Conservation (phyloP, 495 filamentous ascomycete genomes). For the Talaromyces liani region DNA sequence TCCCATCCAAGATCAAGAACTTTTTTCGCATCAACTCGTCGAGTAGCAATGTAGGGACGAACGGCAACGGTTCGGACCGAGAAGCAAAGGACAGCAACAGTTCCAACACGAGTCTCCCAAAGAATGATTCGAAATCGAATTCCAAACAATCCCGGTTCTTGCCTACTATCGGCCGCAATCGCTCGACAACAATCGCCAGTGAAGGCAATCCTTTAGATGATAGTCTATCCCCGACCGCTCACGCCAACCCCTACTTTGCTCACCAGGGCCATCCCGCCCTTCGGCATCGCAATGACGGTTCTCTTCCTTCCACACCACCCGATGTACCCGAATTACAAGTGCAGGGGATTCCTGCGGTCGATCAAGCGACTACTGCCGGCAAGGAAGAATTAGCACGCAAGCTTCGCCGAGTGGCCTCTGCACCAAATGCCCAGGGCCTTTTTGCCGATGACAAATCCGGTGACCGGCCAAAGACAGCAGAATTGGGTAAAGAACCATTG, state of each 20-base stretch:
- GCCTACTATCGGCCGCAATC: constrained; percentile 65
- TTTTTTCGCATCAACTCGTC: constrained; percentile 93
- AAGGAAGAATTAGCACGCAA: constrained; percentile 93
- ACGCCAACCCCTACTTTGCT: constrained; percentile 94
- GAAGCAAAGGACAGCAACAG: constrained; percentile 17
- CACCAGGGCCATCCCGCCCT: constrained; percentile 92
- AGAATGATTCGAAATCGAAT: constrained; percentile 53
- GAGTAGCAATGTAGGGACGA: constrained; percentile 41
- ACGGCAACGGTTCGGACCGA: constrained; percentile 36
- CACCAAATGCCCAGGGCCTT: constrained; percentile 92
- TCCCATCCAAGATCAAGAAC: constrained; percentile 87
- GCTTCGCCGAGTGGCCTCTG: constrained; percentile 85
- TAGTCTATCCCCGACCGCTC: constrained; percentile 80
- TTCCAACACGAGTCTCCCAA: constrained; percentile 33
- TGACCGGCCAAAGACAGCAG: constrained; percentile 71
- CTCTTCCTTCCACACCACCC: constrained; percentile 92
- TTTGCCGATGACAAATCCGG: constrained; percentile 60
- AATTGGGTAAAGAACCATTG: constrained; percentile 70
- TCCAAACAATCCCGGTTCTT: constrained; percentile 83
- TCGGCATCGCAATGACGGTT: constrained; percentile 89
- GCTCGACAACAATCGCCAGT: constrained; percentile 84
- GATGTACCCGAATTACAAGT: constrained; percentile 78
- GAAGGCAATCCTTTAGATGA: constrained; percentile 90
- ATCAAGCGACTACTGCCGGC: constrained; percentile 69
- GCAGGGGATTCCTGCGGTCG: constrained; percentile 61